Evolutionary conservation across 2,329 filamentous ascomycete species (phyloP), one percentile per base, ranked within the genome.

Genomic region (Helicocarpus griseus): DNA sequence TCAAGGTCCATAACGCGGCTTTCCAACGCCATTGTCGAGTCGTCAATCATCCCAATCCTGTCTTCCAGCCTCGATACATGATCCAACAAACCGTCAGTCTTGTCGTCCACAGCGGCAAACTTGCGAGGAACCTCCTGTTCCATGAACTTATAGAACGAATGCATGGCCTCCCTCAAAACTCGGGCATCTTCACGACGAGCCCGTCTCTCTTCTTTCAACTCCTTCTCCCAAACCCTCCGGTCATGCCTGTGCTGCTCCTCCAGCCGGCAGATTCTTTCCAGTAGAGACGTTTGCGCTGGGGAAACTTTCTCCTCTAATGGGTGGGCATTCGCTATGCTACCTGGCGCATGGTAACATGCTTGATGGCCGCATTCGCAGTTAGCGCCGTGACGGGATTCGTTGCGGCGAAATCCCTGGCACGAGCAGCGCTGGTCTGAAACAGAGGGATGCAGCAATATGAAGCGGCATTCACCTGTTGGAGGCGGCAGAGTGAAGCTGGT

Each of bases 331-430:
- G 17, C 28, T 29, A 33, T 47, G 14, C 24, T 53, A n/a, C 48
- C 29, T 11, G 40, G 45, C 22, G 45, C 67, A 56, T 74, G 72
- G 55, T 70, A 68, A 66, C 71, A 74, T 57, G 72, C 71, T 59
- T 73, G 71, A 59, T 74, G 72, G 13, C 72, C 71, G 57, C 72
- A 74, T 19, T 70, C 70, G 55, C 72, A 75, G 47, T 60, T 65
- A n/a, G 69, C 69, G 24, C 64, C 63, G 4, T 69, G 69, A 11
- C 66, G 68, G 48, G 52, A 58, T 24, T 59, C 57, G 36, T 65
- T 62, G 22, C 60, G 61, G 36, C 60, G 61, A 62, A 71, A 75
- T 58, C 65, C 67, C 48, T 71, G 69, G 53, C 72, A 75, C n/a
- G 65, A 56, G 57, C 72, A 75, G 53, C 67, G 67, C 58, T 73